Base-by-base conservation (phyloP, 2,329 filamentous ascomycete genomes). In the Nigrospora sphaerica region DNA sequence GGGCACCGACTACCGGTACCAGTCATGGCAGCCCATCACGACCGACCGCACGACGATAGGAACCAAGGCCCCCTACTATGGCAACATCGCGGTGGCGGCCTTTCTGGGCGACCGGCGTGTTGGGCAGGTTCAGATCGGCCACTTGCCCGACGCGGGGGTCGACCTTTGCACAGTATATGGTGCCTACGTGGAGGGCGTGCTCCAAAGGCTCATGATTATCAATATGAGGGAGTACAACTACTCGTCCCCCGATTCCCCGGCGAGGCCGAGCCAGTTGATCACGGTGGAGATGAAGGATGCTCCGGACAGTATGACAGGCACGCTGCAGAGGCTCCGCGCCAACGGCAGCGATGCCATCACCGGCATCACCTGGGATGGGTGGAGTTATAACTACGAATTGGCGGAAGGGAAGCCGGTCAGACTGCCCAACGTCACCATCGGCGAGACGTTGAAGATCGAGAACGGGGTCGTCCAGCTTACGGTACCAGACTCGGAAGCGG, bases 21-120 rank as follows among this genome's bases (percentile, higher is more conserved):
- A 69, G 49, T 65, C 70, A 40, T 84, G 80, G 80, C 80, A 85
- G 55, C 79, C 80, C 0, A 54, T 82, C 39, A 55, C 64, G 5
- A 82, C 78, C 1, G 58, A 65, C 42, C 66, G 67, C 13, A 72
- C 73, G 0, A 63, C 65, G 9, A 66, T 70, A 2, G 80, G 78
- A 13, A 84, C 80, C 17, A 83, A 81, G 56, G 65, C 81, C 0
- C 80, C 81, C 0, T 86, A 83, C 59, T 85, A 85, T 54, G 80
- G 78, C 14, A 79, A 77, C 58, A 64, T 83, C 14, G 74, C 74
- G 32, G 76, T 78, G 1, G 78, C 81, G 0, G 71, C 73, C 1
- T 75, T 80, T 54, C 59, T 85, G 3, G 72, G 74, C 2, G 60
- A 74, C 47, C 54, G 69, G 11, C 57, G 53, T 4, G 46, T 49